These are phyloP conservation scores for Phytophthora agathidicida DNA, from an alignment of 352 stramenopile genomes.

Conservation along the genomic window DNA sequence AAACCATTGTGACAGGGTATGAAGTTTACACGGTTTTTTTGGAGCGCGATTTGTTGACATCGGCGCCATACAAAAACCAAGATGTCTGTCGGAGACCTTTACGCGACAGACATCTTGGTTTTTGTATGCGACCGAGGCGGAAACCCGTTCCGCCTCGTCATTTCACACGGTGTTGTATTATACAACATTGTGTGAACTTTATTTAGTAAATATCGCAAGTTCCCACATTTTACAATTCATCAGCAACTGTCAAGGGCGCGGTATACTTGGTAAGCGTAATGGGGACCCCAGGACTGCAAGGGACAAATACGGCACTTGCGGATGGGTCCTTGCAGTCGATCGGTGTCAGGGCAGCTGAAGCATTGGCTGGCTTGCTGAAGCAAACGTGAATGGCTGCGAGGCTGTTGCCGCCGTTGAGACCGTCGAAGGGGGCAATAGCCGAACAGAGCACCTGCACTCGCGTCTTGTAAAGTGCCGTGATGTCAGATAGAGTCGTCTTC, in stretches of 20 bases:
- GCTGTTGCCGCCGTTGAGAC: conserved; percentile 17
- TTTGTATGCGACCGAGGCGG: too few species aligned
- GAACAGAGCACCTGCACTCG: conserved; percentile 52
- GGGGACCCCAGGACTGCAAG: conserved; percentile 24
- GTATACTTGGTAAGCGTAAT: conserved; percentile 31
- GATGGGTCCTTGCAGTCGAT: conserved; percentile 31
- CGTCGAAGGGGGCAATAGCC: conserved; percentile 12
- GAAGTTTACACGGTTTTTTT: too few species aligned
- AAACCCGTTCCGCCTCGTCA: too few species aligned
- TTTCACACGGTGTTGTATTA: too few species aligned
- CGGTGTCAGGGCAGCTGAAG: conserved; percentile 14
- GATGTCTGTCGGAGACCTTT: too few species aligned
- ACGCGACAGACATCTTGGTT: too few species aligned
- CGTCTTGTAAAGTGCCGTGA: conserved; percentile 42
- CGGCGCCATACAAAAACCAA: too few species aligned
- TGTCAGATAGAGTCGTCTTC: conserved; percentile 33
- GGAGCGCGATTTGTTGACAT: too few species aligned
- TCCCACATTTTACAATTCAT: background rate
- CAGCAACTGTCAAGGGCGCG: background rate
- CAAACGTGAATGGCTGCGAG: conserved; percentile 50
- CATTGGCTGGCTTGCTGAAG: conserved; percentile 34
- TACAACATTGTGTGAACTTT: too few species aligned
- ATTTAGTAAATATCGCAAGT: background rate
- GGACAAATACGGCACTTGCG: conserved; percentile 28
- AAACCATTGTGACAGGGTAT: too few species aligned